A percentile compares a stretch with the other conserved stretches of the same genome.
phyloP scores from a whole-genome alignment of 2,329 filamentous ascomycete species.

The Paecilomyces fulvus region DNA sequence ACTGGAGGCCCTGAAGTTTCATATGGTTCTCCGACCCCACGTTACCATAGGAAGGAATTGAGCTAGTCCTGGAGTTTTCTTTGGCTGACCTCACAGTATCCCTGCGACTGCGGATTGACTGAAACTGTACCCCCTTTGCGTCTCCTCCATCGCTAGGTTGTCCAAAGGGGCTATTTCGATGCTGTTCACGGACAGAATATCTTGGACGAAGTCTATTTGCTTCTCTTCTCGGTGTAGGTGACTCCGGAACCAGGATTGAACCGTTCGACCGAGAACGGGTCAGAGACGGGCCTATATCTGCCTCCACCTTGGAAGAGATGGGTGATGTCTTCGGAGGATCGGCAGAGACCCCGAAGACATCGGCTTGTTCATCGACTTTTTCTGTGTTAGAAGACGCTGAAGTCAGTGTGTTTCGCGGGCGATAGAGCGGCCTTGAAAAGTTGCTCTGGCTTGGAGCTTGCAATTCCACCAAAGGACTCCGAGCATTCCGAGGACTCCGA shows the following conservation, averaged over 20 bases:
- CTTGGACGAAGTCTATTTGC: conserved; percentile 10
- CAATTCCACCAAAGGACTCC: not conserved
- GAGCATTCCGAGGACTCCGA: not conserved
- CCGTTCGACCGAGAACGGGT: conserved; percentile 17
- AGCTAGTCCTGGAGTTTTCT: conserved; percentile 19
- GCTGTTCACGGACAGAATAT: conserved; percentile 13
- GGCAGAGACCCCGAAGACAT: not conserved
- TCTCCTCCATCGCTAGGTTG: conserved; percentile 14
- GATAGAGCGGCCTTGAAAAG: conserved; percentile 30
- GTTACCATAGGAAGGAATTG: conserved; percentile 5
- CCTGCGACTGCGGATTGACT: conserved; percentile 17
- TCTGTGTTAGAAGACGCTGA: conserved; percentile 5
- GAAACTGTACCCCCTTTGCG: conserved; percentile 15
- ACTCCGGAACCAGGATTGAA: conserved; percentile 14
- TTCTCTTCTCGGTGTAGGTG: conserved; percentile 21
- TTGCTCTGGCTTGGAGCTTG: conserved; percentile 16
- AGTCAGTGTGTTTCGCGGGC: conserved; percentile 21
- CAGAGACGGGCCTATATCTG: conserved; percentile 9
- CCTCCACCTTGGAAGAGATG: not conserved
- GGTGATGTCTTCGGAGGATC: conserved; percentile 1
- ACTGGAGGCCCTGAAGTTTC: conserved; percentile 14
- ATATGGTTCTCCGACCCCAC: conserved; percentile 11
- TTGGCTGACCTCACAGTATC: conserved; percentile 16
- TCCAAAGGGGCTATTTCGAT: conserved; percentile 14
- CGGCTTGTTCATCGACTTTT: conserved; percentile 1